These are phyloP conservation scores for Diophrys appendiculata DNA, from an alignment of 73 alveolate species.

Conservation along the genomic window DNA sequence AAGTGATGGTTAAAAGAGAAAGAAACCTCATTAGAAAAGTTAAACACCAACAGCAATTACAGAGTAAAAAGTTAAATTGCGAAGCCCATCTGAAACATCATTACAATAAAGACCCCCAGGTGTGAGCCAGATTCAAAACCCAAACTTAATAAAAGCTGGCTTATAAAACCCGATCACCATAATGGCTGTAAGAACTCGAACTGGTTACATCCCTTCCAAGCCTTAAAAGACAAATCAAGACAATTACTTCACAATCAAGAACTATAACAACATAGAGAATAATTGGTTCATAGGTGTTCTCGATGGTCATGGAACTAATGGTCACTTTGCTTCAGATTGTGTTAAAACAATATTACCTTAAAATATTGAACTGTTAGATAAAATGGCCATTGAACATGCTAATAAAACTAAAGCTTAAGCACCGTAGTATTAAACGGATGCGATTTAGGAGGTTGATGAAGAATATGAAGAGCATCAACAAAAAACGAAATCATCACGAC, in stretches of 20 bases:
- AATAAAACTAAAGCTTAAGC: not conserved
- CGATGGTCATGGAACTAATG: constrained; percentile 97
- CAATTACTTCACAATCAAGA: not conserved
- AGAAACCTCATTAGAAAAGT: too few relatives aligned
- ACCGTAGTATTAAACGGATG: not conserved
- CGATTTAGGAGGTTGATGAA: not conserved
- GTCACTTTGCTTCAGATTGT: constrained; percentile 85
- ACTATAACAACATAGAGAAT: constrained; percentile 46
- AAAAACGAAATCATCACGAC: not conserved
- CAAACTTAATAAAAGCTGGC: too few relatives aligned
- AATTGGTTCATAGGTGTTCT: constrained; percentile 80
- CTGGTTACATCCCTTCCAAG: constrained; percentile 8
- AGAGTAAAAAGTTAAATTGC: too few relatives aligned
- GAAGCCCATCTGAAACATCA: too few relatives aligned
- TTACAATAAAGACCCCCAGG: too few relatives aligned
- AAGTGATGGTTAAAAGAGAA: too few relatives aligned
- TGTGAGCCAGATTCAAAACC: too few relatives aligned
- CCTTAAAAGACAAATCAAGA: constrained; percentile 7
- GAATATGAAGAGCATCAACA: constrained; percentile 7
- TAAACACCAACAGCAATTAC: too few relatives aligned
- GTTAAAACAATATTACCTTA: constrained; percentile 44
- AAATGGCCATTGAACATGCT: not conserved
- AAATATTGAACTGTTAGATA: constrained; percentile 3
- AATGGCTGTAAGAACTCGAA: constrained; percentile 37
- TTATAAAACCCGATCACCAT: constrained; percentile 9